Base-by-base conservation (phyloP, 2,329 filamentous ascomycete species). In the Lasiodiplodia sp. region DNA sequence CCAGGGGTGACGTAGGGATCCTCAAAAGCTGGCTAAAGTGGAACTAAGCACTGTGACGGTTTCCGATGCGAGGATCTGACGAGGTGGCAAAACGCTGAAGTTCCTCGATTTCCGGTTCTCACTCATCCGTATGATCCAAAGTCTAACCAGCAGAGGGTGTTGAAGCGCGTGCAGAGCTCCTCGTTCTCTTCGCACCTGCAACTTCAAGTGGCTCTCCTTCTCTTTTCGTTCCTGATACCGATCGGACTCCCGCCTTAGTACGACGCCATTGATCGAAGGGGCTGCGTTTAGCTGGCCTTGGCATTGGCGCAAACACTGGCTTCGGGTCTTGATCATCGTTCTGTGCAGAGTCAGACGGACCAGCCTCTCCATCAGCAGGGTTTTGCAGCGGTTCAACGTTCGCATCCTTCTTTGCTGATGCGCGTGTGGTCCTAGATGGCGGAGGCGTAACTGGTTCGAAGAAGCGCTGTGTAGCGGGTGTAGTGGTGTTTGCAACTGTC, bases 251-350 rank as follows among this genome's bases (percentile, higher is more conserved):
- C 6, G 55, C 55, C 83, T 93, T 93, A 73, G 87, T 88, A 69
- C 89, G 87, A 71, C 83, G 86, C 90, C 90, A 93, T 49, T 84
- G 84, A 73, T 91, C 89, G 73, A 93, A 93, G 2, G 88, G 88
- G 73, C 86, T 89, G 68, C 81, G 82, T 71, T 78, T 74, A 71
- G 71, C 75, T 11, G 66, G 66, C 21, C 28, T 58, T 66, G 52
- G 66, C 64, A 68, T 67, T 44, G 64, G 34, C 28, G 65, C 49
- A 40, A 70, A 62, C 56, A 69, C 53, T n/a, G 51, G 62, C 69
- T 60, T 53, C 55, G 52, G 31, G n/a, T 65, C 65, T 28, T 51
- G 34, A 16, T 64, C 31, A 10, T 4, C 47, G 18, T 51, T 52
- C 4, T 12, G 58, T 23, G 58, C 16, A 28, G 44, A 25, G 49